phyloP scores from a whole-genome alignment of 2,329 filamentous ascomycete genomes.

The Colletotrichum sp. region DNA sequence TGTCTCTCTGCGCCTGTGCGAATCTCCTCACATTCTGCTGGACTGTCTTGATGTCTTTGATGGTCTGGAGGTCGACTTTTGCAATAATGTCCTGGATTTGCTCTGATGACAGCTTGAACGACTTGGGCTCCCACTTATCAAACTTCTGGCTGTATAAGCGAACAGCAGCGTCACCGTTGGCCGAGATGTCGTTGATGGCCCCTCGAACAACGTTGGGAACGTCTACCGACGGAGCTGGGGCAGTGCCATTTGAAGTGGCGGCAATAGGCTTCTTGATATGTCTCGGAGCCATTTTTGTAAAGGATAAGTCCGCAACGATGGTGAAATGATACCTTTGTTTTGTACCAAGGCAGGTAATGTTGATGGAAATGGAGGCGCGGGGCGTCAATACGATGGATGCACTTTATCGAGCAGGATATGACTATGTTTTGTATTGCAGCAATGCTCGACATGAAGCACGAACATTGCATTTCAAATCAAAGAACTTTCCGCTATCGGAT shows the following conservation, averaged over 20 bases:
- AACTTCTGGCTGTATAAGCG: conserved; percentile 56
- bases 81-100: conserved; percentile 52
- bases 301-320: background rate
- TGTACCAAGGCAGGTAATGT: background rate
- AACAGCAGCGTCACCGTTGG: conserved; percentile 53
- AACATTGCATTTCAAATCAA: background rate
- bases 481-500: background rate
- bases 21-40: conserved; percentile 64
- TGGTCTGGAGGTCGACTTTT: conserved; percentile 46
- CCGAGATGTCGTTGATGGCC: conserved; percentile 52
- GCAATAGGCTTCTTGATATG: background rate
- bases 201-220: conserved; percentile 47
- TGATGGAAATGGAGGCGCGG: background rate
- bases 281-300: background rate
- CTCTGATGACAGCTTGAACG: conserved; percentile 50
- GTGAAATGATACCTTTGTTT: background rate
- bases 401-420: background rate
- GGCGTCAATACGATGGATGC: accelerated
- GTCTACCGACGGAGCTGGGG: background rate
- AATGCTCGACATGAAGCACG: background rate
- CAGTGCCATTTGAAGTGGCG: too few species aligned
- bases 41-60: conserved; percentile 34
- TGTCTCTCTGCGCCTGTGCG: conserved; percentile 86
- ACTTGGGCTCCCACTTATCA: conserved; percentile 55
- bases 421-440: background rate